phyloP scores from a whole-genome alignment of 1,284 basidiomycete species.

The Macrocybe sp. region DNA sequence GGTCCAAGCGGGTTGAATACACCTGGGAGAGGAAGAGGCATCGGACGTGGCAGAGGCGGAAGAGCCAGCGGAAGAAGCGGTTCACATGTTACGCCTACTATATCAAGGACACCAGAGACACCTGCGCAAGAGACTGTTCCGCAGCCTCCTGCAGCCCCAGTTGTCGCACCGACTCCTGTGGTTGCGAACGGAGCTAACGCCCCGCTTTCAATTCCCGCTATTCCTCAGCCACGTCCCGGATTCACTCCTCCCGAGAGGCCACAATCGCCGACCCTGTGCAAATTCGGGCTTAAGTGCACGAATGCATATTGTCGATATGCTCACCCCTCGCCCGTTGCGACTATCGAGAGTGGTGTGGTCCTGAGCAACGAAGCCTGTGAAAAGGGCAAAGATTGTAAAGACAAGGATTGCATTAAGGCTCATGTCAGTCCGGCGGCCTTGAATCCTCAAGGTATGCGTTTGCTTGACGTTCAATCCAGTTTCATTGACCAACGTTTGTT shows the following conservation, averaged over 20 bases:
- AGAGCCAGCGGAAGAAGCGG: slow-evolving; percentile 30
- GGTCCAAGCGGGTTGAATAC: slow-evolving; percentile 24
- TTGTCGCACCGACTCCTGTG: slow-evolving; percentile 29
- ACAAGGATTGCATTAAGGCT: slow-evolving; percentile 85
- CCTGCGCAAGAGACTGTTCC: slow-evolving; percentile 20
- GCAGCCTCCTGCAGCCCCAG: slow-evolving; percentile 21
- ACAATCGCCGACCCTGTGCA: slow-evolving; percentile 84
- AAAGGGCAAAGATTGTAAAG: slow-evolving; percentile 80
- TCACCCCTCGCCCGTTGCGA: slow-evolving; percentile 90
- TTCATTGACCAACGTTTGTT: no score
- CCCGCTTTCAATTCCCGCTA: slow-evolving; percentile 17
- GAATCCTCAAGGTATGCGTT: slow-evolving; percentile 49
- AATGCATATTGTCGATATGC: slow-evolving; percentile 85
- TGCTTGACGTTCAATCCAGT: neutral
- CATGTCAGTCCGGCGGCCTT: slow-evolving; percentile 84
- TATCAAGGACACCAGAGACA: slow-evolving; percentile 12
- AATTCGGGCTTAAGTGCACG: slow-evolving; percentile 84
- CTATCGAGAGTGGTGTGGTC: slow-evolving; percentile 88
- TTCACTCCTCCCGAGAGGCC: slow-evolving; percentile 70
- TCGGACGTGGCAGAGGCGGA: slow-evolving; percentile 30
- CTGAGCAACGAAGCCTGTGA: slow-evolving; percentile 88
- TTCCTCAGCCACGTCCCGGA: slow-evolving; percentile 30
- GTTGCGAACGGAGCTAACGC: slow-evolving; percentile 19
- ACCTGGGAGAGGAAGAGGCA: slow-evolving; percentile 32
- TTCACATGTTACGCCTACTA: slow-evolving; percentile 12